Evolutionary conservation across 306 rosid species (phyloP).

Genomic region (Acacia confusa): DNA sequence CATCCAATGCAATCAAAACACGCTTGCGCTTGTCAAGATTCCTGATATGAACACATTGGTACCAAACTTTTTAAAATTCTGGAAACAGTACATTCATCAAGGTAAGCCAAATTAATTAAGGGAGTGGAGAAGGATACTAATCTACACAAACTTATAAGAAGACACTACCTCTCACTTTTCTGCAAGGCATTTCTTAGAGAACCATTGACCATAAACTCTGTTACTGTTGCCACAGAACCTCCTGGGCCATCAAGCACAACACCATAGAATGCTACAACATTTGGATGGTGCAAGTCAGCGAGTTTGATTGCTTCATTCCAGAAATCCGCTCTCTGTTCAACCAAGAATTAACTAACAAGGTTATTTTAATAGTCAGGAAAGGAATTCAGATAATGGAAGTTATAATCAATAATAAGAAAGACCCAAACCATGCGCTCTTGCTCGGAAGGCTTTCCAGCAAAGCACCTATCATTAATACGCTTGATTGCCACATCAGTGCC

Average conservation of each 20-base stretch:
- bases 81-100: conserved; percentile 8
- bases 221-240: conserved; percentile 90
- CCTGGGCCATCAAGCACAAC: conserved; percentile 92
- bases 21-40: conserved; percentile 84
- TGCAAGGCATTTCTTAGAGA: conserved; percentile 82
- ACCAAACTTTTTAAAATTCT: conserved; percentile 16
- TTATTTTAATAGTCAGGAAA: conserved; percentile 8
- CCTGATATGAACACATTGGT: conserved; percentile 47
- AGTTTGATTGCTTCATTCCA: conserved; percentile 99
- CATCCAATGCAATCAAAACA: conserved; percentile 91
- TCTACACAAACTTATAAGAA: conserved; percentile 3
- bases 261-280: conserved; percentile 94
- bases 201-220: conserved; percentile 93
- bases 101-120: conserved; percentile 13
- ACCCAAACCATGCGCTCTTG: conserved; percentile 82
- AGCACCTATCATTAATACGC: conserved; percentile 87
- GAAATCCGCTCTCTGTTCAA: conserved; percentile 80
- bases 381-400: conserved; percentile 12
- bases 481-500: conserved; percentile 95
- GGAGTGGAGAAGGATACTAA: neutral
- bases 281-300: conserved; percentile 95
- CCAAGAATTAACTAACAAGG: conserved; percentile 7
- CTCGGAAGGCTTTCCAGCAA: conserved; percentile 89
- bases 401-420: conserved; percentile 21
- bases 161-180: conserved; percentile 74